A percentile compares a stretch with the other conserved stretches of the same genome.
phyloP scores from a whole-genome alignment of 176 grass and related monocot genomes.

The Phoenix roebelenii region DNA sequence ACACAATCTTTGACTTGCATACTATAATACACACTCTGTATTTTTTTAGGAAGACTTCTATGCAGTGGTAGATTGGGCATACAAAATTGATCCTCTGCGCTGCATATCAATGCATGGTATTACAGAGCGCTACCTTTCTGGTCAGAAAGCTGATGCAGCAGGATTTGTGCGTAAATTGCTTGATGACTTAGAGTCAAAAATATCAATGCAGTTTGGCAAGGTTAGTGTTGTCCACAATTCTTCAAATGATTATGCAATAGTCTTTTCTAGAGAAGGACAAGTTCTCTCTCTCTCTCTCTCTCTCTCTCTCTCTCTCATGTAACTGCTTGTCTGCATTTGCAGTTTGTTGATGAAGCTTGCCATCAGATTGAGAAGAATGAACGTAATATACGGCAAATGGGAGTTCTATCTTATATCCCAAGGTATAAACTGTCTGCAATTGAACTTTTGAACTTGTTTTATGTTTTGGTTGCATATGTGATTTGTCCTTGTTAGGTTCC shows the following conservation, averaged over 20 bases:
- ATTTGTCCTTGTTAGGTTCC: too few relatives aligned
- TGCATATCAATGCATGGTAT: conserved; percentile 99
- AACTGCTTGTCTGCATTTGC: conserved; percentile 10
- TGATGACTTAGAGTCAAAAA: conserved; percentile 89
- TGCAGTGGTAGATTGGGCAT: conserved; percentile 92
- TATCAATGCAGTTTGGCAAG: conserved; percentile 87
- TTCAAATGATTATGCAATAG: background rate
- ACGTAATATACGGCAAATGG: conserved; percentile 67
- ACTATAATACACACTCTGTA: background rate
- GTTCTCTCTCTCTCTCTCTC: conserved; percentile 4
- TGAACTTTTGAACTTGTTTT: background rate
- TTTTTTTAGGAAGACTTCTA: conserved; percentile 90
- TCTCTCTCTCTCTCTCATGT: background rate
- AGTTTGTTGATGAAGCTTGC: conserved; percentile 98
- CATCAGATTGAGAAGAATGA: conserved; percentile 94
- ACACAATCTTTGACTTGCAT: too few relatives aligned
- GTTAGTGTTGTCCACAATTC: conserved; percentile 32
- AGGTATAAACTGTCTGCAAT: conserved; percentile 41
- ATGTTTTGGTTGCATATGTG: too few relatives aligned
- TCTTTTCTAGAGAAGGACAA: conserved; percentile 6
- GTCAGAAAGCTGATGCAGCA: conserved; percentile 98
- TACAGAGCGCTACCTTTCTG: conserved; percentile 95
- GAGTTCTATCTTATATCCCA: conserved; percentile 78
- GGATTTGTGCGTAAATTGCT: conserved; percentile 93
- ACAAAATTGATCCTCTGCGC: conserved; percentile 85